These are phyloP conservation scores for Pythium phragmitis DNA, from an alignment of 352 stramenopile genomes.

Conservation along the genomic window DNA sequence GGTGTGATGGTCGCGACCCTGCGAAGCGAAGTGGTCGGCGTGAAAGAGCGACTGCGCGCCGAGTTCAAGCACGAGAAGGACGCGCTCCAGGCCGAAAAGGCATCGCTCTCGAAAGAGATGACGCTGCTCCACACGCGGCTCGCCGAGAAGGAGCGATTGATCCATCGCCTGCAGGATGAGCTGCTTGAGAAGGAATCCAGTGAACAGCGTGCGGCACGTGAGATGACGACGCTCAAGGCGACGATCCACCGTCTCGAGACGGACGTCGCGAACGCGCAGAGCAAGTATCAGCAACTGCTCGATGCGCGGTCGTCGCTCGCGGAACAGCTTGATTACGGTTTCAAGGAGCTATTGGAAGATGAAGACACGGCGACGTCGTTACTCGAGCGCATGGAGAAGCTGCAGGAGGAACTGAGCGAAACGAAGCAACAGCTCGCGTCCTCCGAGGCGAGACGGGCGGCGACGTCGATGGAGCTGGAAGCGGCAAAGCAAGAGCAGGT, in stretches of 20 bases:
- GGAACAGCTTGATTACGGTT: constrained; percentile 64
- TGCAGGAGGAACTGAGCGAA: constrained; percentile 41
- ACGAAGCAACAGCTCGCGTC: constrained; percentile 38
- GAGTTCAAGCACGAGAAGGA: constrained; percentile 72
- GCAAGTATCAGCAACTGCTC: constrained; percentile 60
- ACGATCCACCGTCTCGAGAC: constrained; percentile 38
- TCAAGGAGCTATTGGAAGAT: constrained; percentile 68
- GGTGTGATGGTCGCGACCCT: constrained; percentile 59
- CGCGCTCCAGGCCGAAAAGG: constrained; percentile 35
- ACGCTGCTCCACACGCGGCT: constrained; percentile 34
- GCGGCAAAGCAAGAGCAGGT: constrained; percentile 25
- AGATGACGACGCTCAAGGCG: constrained; percentile 40
- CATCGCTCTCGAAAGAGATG: constrained; percentile 45
- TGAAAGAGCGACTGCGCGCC: constrained; percentile 58
- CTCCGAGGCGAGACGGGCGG: constrained; percentile 33
- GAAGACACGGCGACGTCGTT: constrained; percentile 51
- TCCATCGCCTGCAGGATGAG: constrained; percentile 47
- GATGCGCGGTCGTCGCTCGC: constrained; percentile 45
- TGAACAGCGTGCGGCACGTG: constrained; percentile 38
- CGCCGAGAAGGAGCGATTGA: constrained; percentile 45
- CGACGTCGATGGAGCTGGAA: constrained; percentile 38
- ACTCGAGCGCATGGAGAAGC: constrained; percentile 40
- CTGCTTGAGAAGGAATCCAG: constrained; percentile 37
- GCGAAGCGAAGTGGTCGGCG: constrained; percentile 48
- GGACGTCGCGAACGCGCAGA: constrained; percentile 39